phyloP scores from a whole-genome alignment of 352 stramenopile species.

The Phytophthora tubulina region DNA sequence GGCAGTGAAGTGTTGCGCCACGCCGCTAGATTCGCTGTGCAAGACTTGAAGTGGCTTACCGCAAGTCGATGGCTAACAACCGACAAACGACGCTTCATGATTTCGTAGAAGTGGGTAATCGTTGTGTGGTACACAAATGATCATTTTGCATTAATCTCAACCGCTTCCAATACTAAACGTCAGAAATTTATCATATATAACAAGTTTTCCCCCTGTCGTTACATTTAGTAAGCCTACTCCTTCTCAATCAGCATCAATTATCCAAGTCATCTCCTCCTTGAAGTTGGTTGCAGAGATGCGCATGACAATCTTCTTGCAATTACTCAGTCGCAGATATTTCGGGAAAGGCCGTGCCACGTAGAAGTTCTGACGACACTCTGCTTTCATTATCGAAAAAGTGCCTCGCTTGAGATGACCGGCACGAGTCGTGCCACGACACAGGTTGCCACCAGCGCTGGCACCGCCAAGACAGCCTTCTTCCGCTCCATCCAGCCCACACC shows the following conservation, averaged over 20 bases:
- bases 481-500: slow-evolving; percentile 18
- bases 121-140: background rate
- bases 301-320: slow-evolving; percentile 17
- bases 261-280: slow-evolving; percentile 26
- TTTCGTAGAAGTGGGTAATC: slow-evolving; percentile 25
- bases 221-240: background rate
- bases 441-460: background rate
- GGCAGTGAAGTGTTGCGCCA: no score
- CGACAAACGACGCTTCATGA: slow-evolving; percentile 9
- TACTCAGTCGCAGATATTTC: slow-evolving; percentile 14
- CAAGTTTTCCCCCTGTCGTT: background rate
- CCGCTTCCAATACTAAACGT: background rate
- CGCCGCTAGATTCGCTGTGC: no score
- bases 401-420: slow-evolving; percentile 22
- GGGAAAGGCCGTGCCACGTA: slow-evolving; percentile 18
- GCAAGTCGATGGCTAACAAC: background rate
- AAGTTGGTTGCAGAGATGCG: slow-evolving; percentile 22
- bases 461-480: slow-evolving; percentile 24
- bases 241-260: background rate
- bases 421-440: slow-evolving; percentile 6
- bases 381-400: slow-evolving; percentile 22
- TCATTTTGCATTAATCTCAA: background rate
- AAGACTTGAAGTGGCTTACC: no score
- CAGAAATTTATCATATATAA: background rate
- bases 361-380: slow-evolving; percentile 13